Evolutionary conservation across 768 basidiomycete species (phyloP), one percentile per base, ranked within the genome.

Genomic region (Boletus pseudo-olivaceus): DNA sequence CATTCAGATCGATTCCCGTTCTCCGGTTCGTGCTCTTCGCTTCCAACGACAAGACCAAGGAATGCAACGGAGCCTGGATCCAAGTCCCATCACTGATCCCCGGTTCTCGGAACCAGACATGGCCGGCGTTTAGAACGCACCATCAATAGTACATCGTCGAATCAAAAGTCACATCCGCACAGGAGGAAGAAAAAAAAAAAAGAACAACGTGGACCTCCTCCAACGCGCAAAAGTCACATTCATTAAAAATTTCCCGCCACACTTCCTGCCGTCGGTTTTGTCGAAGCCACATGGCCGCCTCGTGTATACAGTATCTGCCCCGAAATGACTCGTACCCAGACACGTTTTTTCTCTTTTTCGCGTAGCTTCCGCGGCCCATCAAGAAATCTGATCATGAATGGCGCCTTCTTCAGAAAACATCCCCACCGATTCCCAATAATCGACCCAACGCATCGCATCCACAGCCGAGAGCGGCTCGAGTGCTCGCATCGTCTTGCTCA

Each of bases 371-470:
- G 15, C 9, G 20, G 45, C 23, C 23, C 4, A 42, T 41, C 33
- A 19, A 35, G 17, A 12, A 19, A 20, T 32, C 20, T 47, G 1
- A 27, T 12, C 26, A 6, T 7, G 20, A 15, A 56, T 20, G 20
- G 15, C 27, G 19, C 23, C 37, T 33, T 26, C 45, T 29, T 47
- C 46, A 33, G 38, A 34, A 20, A 71, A 62, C 54, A 71, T 64
- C 19, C 65, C 66, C 11, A 49, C 53, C 15, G 54, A 61, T 37
- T 54, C 67, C 76, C 76, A 77, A 51, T 77, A 77, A 10, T 63
- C 64, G 3, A 78, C 63, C 74, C 75, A 78, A n/a, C 50, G 51
- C 3, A 34, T 47, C 12, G 53, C 74, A 42, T 75, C 69, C 0
- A 47, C 52, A 1, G 54, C 52, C 9, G 57, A 65, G 7, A 77